Percentiles rank a stretch among this genome's conserved stretches.
phyloP scores from a whole-genome alignment of 257 asterid species.

The Salvia rosmarinus region DNA sequence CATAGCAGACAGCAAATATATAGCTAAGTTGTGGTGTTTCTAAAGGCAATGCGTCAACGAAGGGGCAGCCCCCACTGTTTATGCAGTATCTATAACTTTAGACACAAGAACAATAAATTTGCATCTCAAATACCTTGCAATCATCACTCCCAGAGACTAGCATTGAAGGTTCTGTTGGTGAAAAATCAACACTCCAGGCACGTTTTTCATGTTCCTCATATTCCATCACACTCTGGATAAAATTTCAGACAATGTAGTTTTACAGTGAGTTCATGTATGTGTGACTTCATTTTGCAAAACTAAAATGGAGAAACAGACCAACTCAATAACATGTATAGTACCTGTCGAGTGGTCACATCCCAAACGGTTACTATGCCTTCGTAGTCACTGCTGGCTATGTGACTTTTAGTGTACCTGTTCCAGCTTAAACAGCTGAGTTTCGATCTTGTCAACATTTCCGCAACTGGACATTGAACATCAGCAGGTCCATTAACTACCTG shows the following conservation, averaged over 20 bases:
- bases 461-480: slow-evolving; percentile 69
- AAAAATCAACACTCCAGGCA: slow-evolving; percentile 92
- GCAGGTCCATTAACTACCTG: slow-evolving; percentile 81
- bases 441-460: slow-evolving; percentile 78
- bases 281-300: slow-evolving; percentile 22
- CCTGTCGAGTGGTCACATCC: slow-evolving; percentile 90
- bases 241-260: slow-evolving; percentile 2
- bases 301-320: slow-evolving; percentile 11
- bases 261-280: background rate
- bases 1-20: background rate
- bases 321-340: slow-evolving; percentile 32
- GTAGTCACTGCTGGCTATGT: slow-evolving; percentile 82
- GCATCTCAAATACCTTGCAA: slow-evolving; percentile 64
- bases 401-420: slow-evolving; percentile 68
- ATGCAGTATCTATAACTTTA: background rate
- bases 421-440: slow-evolving; percentile 89
- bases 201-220: slow-evolving; percentile 92
- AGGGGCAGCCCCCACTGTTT: background rate
- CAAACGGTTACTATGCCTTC: slow-evolving; percentile 90
- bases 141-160: slow-evolving; percentile 90
- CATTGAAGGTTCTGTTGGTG: slow-evolving; percentile 75
- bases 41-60: background rate
- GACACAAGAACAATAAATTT: background rate
- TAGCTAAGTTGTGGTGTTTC: background rate
- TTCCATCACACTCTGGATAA: slow-evolving; percentile 76